Evolutionary conservation across 345 rosid genomes (phyloP), one percentile per base, ranked within the genome.

Genomic region (Citrus hindsii): DNA sequence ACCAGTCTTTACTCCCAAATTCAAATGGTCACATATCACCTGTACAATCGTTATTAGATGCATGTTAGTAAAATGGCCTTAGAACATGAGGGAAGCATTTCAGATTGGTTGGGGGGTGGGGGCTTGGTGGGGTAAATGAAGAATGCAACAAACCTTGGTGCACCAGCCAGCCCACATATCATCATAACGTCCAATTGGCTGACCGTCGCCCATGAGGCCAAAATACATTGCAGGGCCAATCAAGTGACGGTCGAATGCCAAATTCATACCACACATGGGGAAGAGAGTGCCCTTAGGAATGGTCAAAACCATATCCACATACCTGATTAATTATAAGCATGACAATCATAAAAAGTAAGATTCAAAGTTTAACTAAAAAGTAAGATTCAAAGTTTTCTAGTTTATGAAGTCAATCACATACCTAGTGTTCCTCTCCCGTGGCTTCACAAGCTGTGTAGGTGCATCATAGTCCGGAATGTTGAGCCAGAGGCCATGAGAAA

Each of bases 101-200:
- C 21, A 16, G 67, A 27, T 27, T 40, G 9, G 9, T 38, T 9
- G 42, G 3, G 10, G 42, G 0, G 46, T 3, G 46, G 46, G 46
- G 40, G 40, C 40, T 37, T 7, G 12, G 46, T 9, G 13, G 46
- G 46, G 42, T 3, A 2, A 38, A 38, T 38, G 42, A 38, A 59
- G 6, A 66, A 77, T 32, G 48, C 6, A 32, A 27, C 30, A 2
- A 80, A 92, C 98, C 95, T 94, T 91, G 81, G 71, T 66, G n/a
- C 99, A 95, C 98, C 99, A 95, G 76, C 99, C 98, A 67, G 98
- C 98, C 99, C 99, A 95, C 99, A 95, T 95, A 76, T 93, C 97
- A 8, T 93, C 98, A 21, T 93, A 93, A 10, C 99, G 96, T 63
- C 95, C 96, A 38, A 95, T 93, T 61, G 98, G 98, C 84, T 95